phyloP scores from a whole-genome alignment of 371 early-diverging fungal genomes.

The Mortierella polycephala region DNA sequence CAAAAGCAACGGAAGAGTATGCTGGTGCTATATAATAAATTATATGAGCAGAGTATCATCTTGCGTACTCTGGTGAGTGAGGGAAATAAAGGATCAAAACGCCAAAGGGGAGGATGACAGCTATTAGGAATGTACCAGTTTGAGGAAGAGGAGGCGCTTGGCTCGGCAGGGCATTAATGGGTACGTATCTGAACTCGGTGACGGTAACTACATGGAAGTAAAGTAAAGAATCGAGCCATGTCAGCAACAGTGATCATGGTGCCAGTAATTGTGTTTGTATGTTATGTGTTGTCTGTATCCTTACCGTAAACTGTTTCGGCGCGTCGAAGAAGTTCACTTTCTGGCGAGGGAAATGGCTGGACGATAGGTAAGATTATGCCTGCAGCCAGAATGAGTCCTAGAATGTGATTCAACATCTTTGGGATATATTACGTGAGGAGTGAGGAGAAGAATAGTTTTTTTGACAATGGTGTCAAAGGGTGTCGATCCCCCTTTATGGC shows the following conservation, averaged over 20 bases:
- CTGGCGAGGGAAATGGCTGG: neutral
- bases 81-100: neutral
- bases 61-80: too few relatives aligned
- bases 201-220: neutral
- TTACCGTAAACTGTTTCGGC: conserved; percentile 1
- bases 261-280: too few relatives aligned
- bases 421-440: too few relatives aligned
- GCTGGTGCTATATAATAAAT: neutral
- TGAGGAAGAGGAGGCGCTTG: neutral
- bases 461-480: too few relatives aligned
- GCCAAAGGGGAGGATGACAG: neutral
- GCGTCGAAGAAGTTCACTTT: neutral
- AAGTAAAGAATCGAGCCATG: neutral
- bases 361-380: neutral
- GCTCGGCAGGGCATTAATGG: neutral
- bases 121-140: neutral
- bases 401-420: too few relatives aligned
- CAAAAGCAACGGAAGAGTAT: neutral
- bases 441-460: too few relatives aligned
- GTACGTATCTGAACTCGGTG: conserved; percentile 7
- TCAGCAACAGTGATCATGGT: too few relatives aligned
- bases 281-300: neutral
- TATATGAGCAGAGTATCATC: too few relatives aligned
- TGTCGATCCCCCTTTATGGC: too few relatives aligned
- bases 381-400: too few relatives aligned